Conservation (phyloP, 164 flowering plant species). For the Nymphaea colorata region DNA sequence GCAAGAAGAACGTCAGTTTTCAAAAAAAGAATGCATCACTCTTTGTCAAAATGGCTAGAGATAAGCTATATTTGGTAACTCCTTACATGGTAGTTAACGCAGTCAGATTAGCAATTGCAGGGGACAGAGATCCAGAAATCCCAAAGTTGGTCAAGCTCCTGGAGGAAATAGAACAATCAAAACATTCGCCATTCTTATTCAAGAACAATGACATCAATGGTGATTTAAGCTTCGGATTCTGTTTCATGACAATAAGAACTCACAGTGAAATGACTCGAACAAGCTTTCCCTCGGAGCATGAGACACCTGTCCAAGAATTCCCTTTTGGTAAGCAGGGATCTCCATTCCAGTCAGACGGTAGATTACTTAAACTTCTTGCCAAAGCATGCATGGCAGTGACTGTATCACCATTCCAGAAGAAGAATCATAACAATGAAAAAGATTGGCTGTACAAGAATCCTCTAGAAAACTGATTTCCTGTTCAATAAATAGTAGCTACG, state of each 20-base stretch:
- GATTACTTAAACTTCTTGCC: slow-evolving; percentile 40
- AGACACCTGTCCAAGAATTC: slow-evolving; percentile 78
- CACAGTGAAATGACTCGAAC: slow-evolving; percentile 49
- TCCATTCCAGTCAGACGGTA: slow-evolving; percentile 77
- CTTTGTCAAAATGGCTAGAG: too few species aligned
- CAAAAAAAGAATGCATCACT: too few species aligned
- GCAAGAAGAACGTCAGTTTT: too few species aligned
- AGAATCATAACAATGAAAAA: not conserved
- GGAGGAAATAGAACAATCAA: not conserved
- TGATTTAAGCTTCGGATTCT: not conserved
- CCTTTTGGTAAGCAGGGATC: slow-evolving; percentile 81
- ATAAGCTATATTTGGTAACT: too few species aligned
- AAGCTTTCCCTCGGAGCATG: slow-evolving; percentile 29
- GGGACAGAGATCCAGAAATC: slow-evolving; percentile 42
- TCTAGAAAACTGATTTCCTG: too few species aligned
- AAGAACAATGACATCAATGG: not conserved
- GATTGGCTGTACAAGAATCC: too few species aligned
- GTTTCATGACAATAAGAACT: slow-evolving; percentile 15
- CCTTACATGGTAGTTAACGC: slow-evolving; percentile 58
- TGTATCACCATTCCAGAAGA: slow-evolving; percentile 7
- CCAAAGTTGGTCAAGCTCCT: slow-evolving; percentile 55
- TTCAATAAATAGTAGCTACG: too few species aligned
- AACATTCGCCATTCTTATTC: not conserved
- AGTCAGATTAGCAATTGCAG: slow-evolving; percentile 44
- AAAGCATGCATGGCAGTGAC: slow-evolving; percentile 59